phyloP scores from a whole-genome alignment of 2,329 filamentous ascomycete species.

The Nannizzia gypsea region DNA sequence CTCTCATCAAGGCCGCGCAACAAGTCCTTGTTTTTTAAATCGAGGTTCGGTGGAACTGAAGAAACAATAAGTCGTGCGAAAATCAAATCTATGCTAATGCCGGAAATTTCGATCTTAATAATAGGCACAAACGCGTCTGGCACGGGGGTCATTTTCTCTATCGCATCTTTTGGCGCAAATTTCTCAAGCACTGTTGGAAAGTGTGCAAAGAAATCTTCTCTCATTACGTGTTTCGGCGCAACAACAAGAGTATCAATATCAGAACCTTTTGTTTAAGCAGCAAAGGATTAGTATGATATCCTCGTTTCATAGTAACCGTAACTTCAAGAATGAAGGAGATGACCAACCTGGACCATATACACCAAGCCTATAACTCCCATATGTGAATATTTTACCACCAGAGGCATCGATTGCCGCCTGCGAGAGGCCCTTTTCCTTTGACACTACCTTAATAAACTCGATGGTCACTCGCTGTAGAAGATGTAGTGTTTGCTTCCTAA shows the following conservation, averaged over 20 bases:
- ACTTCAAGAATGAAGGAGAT: neutral
- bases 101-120: conserved; percentile 86
- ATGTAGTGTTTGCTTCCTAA: conserved; percentile 58
- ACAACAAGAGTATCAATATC: conserved; percentile 97
- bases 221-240: conserved; percentile 74
- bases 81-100: conserved; percentile 91
- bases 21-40: conserved; percentile 70
- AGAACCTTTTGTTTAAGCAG: conserved; percentile 47
- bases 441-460: conserved; percentile 77
- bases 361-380: conserved; percentile 87
- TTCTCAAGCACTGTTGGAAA: conserved; percentile 71
- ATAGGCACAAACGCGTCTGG: conserved; percentile 90
- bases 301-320: neutral
- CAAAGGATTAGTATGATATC: neutral
- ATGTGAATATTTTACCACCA: conserved; percentile 88
- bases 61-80: conserved; percentile 64
- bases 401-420: conserved; percentile 68
- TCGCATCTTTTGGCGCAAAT: conserved; percentile 64
- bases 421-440: conserved; percentile 59
- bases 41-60: conserved; percentile 59
- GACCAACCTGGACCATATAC: conserved; percentile 66
- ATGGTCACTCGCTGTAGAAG: conserved; percentile 69
- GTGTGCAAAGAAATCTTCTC: conserved; percentile 81
- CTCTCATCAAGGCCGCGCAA: conserved; percentile 76
- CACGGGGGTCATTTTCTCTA: conserved; percentile 74